Evolutionary conservation across 768 basidiomycete genomes (phyloP).

Genomic region (Hericium rajendrae): DNA sequence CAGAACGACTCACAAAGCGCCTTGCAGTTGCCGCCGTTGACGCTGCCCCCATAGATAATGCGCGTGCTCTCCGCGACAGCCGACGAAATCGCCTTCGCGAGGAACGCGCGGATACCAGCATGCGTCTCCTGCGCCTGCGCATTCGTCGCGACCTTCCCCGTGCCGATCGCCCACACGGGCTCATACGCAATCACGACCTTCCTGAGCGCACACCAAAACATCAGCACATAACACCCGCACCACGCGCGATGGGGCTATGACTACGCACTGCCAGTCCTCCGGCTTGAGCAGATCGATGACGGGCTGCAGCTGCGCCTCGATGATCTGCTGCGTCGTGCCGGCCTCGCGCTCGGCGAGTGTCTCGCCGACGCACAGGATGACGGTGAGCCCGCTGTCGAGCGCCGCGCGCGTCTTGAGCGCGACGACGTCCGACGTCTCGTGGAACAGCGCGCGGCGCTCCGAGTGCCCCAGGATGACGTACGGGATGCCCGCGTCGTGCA

Average conservation of each 20-base stretch:
- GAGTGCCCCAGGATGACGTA: constrained; percentile 96
- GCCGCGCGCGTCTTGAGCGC: constrained; percentile 84
- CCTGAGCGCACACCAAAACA: constrained; percentile 27
- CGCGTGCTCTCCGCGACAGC: constrained; percentile 65
- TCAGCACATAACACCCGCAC: neutral
- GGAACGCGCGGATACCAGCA: constrained; percentile 67
- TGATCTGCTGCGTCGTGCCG: constrained; percentile 66
- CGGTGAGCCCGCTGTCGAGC: constrained; percentile 61
- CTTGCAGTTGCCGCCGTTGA: constrained; percentile 78
- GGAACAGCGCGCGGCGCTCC: constrained; percentile 89
- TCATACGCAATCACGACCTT: constrained; percentile 94
- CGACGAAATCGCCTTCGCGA: constrained; percentile 53
- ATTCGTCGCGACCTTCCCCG: constrained; percentile 88
- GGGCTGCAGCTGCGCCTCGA: constrained; percentile 73
- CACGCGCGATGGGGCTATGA: constrained; percentile 1
- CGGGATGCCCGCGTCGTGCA: constrained; percentile 76
- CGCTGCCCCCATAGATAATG: constrained; percentile 95
- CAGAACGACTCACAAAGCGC: constrained; percentile 72
- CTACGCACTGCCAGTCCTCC: constrained; percentile 70
- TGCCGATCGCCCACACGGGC: constrained; percentile 98
- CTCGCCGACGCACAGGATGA: constrained; percentile 96
- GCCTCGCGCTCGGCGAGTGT: constrained; percentile 82
- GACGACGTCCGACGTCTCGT: constrained; percentile 75
- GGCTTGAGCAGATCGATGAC: constrained; percentile 54
- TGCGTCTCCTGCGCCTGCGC: constrained; percentile 93